phyloP scores from a whole-genome alignment of 495 filamentous ascomycete species.

The Podospora tetraspora region DNA sequence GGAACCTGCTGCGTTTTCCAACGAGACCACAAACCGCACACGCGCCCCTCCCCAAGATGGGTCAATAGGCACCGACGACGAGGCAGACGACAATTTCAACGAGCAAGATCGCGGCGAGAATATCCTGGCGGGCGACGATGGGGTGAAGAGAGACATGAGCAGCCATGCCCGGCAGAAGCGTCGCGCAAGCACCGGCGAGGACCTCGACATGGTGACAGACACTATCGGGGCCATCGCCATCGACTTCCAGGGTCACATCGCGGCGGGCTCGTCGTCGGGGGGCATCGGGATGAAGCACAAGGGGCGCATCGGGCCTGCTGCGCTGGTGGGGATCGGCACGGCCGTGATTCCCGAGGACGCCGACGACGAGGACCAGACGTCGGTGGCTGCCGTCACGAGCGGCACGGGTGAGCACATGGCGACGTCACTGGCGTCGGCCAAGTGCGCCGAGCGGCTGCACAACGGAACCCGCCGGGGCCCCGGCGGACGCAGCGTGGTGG shows the following conservation, averaged over 20 bases:
- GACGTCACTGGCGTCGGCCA: constrained; percentile 75
- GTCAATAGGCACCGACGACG: constrained; percentile 13
- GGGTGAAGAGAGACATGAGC: neutral
- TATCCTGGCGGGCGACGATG: neutral
- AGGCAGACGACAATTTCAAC: constrained; percentile 3
- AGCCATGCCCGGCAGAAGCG: neutral
- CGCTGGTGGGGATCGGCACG: constrained; percentile 85
- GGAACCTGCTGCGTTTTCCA: constrained; percentile 5
- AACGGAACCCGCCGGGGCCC: constrained; percentile 53
- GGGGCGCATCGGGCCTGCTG: constrained; percentile 86
- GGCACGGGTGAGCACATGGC: constrained; percentile 98
- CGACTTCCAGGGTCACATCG: constrained; percentile 78
- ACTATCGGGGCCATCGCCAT: constrained; percentile 94
- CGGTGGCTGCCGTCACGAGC: constrained; percentile 76
- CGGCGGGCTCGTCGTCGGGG: constrained; percentile 96
- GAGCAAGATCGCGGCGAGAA: neutral
- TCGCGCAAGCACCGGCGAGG: neutral
- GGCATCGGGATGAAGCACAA: constrained; percentile 97
- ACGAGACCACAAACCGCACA: neutral
- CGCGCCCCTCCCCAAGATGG: constrained; percentile 20
- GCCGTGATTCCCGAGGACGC: constrained; percentile 68
- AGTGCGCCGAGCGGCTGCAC: constrained; percentile 72
- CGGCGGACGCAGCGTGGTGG: constrained; percentile 53
- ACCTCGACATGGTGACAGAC: constrained; percentile 67
- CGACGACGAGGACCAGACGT: constrained; percentile 48